A percentile compares a stretch with the other conserved stretches of the same genome.
These are phyloP conservation scores for Acer negundo DNA, from an alignment of 345 rosid species.

Conservation along the genomic window DNA sequence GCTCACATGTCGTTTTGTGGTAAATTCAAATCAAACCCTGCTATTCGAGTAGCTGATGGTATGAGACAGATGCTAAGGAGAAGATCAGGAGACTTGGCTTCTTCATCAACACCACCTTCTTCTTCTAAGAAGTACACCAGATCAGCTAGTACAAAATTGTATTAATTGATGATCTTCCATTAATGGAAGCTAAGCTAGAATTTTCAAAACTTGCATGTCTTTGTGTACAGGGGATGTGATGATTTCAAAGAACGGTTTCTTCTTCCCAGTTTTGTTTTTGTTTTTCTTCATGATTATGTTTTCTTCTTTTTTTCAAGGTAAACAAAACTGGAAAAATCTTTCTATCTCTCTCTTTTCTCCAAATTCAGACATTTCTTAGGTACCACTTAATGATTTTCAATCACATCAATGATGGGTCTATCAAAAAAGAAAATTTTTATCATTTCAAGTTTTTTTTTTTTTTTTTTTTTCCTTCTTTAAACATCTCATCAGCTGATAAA, in stretches of 20 bases:
- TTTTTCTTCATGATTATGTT: background rate
- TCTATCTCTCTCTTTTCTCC: too few species aligned
- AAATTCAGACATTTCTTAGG: too few species aligned
- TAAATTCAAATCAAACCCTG: slow-evolving; percentile 82
- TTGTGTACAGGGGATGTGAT: slow-evolving; percentile 29
- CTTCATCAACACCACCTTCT: slow-evolving; percentile 38
- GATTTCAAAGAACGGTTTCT: slow-evolving; percentile 22
- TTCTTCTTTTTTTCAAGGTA: slow-evolving; percentile 4
- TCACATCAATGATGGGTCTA: background rate
- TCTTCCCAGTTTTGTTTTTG: slow-evolving; percentile 13
- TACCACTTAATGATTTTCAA: background rate
- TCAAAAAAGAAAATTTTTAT: background rate
- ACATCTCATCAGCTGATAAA: background rate
- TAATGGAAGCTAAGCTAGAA: background rate
- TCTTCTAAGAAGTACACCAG: slow-evolving; percentile 66
- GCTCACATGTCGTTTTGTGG: slow-evolving; percentile 96
- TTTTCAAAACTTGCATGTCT: slow-evolving; percentile 16
- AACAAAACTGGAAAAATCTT: background rate
- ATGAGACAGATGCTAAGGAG: slow-evolving; percentile 95
- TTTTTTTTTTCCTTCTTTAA: background rate
- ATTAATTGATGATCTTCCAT: slow-evolving; percentile 21
- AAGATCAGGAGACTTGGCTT: slow-evolving; percentile 67
- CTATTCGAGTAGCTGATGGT: slow-evolving; percentile 86
- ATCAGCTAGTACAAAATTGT: slow-evolving; percentile 57
- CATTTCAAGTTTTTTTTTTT: background rate